Evolutionary conservation across 768 basidiomycete genomes (phyloP).

Genomic region (Suillus lakei): DNA sequence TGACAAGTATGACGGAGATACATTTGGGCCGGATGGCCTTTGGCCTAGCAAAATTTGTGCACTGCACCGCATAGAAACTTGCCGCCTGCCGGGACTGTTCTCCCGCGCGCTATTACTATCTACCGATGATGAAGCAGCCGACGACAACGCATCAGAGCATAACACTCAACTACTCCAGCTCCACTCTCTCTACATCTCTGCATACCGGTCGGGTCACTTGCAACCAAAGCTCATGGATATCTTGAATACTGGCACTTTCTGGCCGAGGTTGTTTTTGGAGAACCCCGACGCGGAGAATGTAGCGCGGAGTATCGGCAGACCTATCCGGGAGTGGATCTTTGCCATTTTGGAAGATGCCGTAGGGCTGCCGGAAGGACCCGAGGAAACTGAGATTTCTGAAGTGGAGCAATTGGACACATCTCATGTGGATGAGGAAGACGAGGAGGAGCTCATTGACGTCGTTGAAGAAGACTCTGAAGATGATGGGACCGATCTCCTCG

Average conservation of each 20-base stretch:
- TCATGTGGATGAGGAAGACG: slow-evolving; percentile 50
- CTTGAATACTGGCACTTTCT: slow-evolving; percentile 65
- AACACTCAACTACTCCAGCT: slow-evolving; percentile 31
- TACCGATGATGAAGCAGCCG: not conserved
- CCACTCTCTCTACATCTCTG: slow-evolving; percentile 58
- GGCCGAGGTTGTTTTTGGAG: slow-evolving; percentile 78
- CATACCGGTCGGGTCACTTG: slow-evolving; percentile 64
- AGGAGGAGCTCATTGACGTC: slow-evolving; percentile 71
- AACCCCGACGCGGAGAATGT: slow-evolving; percentile 77
- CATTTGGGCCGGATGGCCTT: slow-evolving; percentile 42
- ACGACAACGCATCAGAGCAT: slow-evolving; percentile 14
- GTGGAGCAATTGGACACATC: slow-evolving; percentile 20
- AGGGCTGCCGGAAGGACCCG: slow-evolving; percentile 53
- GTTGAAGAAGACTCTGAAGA: slow-evolving; percentile 59
- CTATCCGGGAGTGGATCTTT: slow-evolving; percentile 68
- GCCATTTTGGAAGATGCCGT: slow-evolving; percentile 70
- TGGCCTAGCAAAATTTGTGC: slow-evolving; percentile 66
- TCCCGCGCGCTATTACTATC: slow-evolving; percentile 46
- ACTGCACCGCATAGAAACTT: slow-evolving; percentile 61
- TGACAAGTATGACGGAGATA: slow-evolving; percentile 54
- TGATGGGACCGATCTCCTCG: slow-evolving; percentile 56
- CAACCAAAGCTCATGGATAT: slow-evolving; percentile 62
- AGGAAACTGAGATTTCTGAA: slow-evolving; percentile 26
- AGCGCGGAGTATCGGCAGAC: slow-evolving; percentile 61
- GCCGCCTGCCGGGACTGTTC: slow-evolving; percentile 57